Evolutionary conservation across 495 filamentous ascomycete genomes (phyloP), one percentile per base, ranked within the genome.

Genomic region (Xylaria grammica): DNA sequence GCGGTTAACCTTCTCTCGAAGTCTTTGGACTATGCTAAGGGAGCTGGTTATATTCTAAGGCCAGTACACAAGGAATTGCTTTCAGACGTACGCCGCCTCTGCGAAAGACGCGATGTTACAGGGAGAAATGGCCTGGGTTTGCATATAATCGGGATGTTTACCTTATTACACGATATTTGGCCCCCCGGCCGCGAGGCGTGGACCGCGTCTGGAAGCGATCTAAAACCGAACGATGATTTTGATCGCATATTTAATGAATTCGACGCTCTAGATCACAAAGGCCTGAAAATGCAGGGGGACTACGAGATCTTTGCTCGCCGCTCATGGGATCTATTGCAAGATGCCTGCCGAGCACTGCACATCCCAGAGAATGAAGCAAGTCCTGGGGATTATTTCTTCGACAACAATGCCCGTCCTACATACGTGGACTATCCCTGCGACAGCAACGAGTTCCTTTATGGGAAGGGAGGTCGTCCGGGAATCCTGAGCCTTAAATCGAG

Each of bases 391-490:
- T 29, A 60, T 32, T 57, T 65, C 10, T 65, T 48, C 19, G 11
- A 62, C 22, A 60, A 67, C 15, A 40, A 52, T n/a, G 46, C 8
- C 4, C 69, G 64, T 3, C 69, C 69, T 4, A 69, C 65, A 0
- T 72, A 69, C n/a, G 20, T 72, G 2, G 65, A 72, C 20, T 69
- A 22, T 50, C 27, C 61, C 24, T 26, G n/a, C 36, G 19, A 17
- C 5, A 48, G 54, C 3, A 49, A 67, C 2, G 58, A 65, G 22
- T 61, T 24, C 34, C 24, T 60, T 0, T 63, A 65, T 9, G 69
- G 69, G 4, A 15, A 20, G 24, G 67, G 61, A 4, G 13, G 27
- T 17, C 52, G 67, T 15, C 67, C 69, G 7, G 69, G 69, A 7
- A 30, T 69, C 45, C 6, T 65, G 7, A 9, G 53, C 20, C n/a